A percentile compares a stretch with the other conserved stretches of the same genome.
Evolutionary conservation across 345 rosid genomes (phyloP).

Genomic region (Clarkia xantiana): DNA sequence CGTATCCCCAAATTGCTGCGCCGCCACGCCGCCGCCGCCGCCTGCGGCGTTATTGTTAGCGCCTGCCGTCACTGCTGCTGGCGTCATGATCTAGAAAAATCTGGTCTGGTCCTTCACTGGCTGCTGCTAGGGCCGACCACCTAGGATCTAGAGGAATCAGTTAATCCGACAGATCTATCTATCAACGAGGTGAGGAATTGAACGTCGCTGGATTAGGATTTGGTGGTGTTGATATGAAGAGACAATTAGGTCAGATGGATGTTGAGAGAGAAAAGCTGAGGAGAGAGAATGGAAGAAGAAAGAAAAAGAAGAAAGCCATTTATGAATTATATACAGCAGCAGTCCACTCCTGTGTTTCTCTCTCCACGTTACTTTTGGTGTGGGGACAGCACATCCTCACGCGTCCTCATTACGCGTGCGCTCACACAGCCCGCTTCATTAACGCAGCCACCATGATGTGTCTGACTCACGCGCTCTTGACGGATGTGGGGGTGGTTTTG

Average conservation of each 20-base stretch:
- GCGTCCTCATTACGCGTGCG: constrained; percentile 5
- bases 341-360: too few species aligned
- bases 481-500: constrained; percentile 8
- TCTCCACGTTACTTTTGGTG: too few species aligned
- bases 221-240: constrained; percentile 4
- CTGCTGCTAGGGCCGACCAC: not conserved
- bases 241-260: constrained; percentile 8
- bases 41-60: constrained; percentile 1
- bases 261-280: constrained; percentile 11
- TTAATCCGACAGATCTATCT: constrained; percentile 1
- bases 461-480: constrained; percentile 4
- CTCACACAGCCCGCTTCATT: not conserved
- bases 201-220: constrained; percentile 1
- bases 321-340: constrained; percentile 28
- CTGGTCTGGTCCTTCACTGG: not conserved
- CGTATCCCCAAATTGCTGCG: constrained; percentile 74
- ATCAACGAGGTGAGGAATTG: not conserved
- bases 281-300: constrained; percentile 6
- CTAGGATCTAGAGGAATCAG: not conserved
- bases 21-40: constrained; percentile 26
- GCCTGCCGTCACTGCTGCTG: not conserved
- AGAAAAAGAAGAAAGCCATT: constrained; percentile 19
- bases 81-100: not conserved
- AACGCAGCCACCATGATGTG: too few species aligned
- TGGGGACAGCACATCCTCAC: constrained; percentile 11